These are phyloP conservation scores for Fereydounia khargensis DNA, from an alignment of 1,284 basidiomycete genomes.

Conservation along the genomic window DNA sequence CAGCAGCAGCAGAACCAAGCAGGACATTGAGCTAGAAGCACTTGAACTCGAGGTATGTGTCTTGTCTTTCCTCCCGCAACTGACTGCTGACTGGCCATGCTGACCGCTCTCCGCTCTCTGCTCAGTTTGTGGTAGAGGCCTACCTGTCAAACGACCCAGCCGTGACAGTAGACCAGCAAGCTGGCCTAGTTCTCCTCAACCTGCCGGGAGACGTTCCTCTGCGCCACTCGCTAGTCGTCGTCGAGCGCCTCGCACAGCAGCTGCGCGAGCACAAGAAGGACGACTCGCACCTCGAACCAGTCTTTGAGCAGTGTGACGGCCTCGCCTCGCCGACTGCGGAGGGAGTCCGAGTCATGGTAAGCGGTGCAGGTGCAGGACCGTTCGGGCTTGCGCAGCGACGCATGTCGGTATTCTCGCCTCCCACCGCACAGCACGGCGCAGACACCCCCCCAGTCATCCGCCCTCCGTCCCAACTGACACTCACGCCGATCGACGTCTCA, in stretches of 20 bases:
- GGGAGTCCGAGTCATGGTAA: no score
- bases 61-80: no score
- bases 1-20: conserved; percentile 10
- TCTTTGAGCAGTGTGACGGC: no score
- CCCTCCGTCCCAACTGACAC: no score
- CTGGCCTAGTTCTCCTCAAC: conserved; percentile 25
- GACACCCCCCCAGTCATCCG: no score
- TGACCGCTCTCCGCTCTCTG: no score
- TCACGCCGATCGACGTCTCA: conserved; percentile 24
- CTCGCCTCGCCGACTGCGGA: no score
- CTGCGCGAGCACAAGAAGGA: conserved; percentile 3
- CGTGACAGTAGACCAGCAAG: conserved; percentile 19
- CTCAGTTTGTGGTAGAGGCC: conserved; percentile 23
- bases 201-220: conserved; percentile 26
- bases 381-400: no score
- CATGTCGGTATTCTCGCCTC: conserved; percentile 23
- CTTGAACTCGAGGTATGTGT: conserved; percentile 14
- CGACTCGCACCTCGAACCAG: not conserved
- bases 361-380: no score
- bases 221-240: conserved; percentile 20
- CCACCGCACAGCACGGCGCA: not conserved
- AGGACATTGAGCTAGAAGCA: conserved; percentile 26
- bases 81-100: no score
- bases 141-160: conserved; percentile 23
- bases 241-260: conserved; percentile 22